Percentiles rank a stretch among this genome's conserved stretches.
phyloP scores from a whole-genome alignment of 2,329 filamentous ascomycete species.

The Ophioceras dolichostomum region DNA sequence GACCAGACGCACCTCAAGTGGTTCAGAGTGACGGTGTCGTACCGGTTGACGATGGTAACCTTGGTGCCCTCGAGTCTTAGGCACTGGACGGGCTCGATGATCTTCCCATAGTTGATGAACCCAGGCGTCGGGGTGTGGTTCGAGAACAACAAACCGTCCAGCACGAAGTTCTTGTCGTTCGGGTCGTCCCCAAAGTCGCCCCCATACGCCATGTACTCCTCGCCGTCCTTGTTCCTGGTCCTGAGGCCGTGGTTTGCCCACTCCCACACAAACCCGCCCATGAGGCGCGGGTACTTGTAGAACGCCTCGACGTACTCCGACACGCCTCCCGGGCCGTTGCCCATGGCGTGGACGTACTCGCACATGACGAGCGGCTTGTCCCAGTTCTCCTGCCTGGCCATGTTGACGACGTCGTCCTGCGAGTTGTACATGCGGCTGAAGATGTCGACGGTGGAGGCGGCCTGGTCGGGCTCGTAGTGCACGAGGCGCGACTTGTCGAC shows the following conservation, averaged over 20 bases:
- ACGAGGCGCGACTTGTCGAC: constrained; percentile 42
- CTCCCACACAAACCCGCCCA: constrained; percentile 52
- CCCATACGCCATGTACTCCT: constrained; percentile 38
- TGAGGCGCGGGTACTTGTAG: constrained; percentile 40
- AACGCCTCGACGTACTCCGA: constrained; percentile 53
- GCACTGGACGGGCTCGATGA: constrained; percentile 45
- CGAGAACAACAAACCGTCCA: constrained; percentile 35
- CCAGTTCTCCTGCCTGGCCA: constrained; percentile 21
- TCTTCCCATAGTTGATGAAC: constrained; percentile 42
- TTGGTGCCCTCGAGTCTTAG: constrained; percentile 26
- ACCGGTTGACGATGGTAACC: constrained; percentile 36
- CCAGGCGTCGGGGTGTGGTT: constrained; percentile 38
- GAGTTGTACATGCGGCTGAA: constrained; percentile 50
- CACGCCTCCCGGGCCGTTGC: constrained; percentile 53
- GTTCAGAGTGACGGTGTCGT: constrained; percentile 40
- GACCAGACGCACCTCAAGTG: constrained; percentile 33
- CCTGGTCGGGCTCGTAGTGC: constrained; percentile 49
- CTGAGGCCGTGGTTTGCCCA: constrained; percentile 43
- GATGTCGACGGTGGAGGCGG: constrained; percentile 44
- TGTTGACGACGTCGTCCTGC: constrained; percentile 24
- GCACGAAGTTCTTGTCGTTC: constrained; percentile 41
- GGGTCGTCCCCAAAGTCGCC: constrained; percentile 45
- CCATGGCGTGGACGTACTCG: constrained; percentile 47
- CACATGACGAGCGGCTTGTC: constrained; percentile 41
- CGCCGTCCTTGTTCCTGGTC: constrained; percentile 24